Base-by-base conservation (phyloP, 163 green algal genomes). In the Trebouxiophyceae sp. region DNA sequence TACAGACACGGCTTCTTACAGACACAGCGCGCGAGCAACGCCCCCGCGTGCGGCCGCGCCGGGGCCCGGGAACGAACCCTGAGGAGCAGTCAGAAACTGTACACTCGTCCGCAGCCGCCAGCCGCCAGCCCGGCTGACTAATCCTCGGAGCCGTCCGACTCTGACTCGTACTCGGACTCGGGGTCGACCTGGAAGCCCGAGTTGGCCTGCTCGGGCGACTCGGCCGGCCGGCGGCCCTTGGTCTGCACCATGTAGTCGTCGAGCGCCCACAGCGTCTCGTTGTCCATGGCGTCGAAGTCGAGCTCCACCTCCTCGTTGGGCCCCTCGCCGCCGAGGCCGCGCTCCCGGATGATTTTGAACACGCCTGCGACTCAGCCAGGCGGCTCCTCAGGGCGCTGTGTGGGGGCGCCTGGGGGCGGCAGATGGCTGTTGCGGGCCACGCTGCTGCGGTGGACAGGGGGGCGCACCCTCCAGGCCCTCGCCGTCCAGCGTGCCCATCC, bases 211-310 rank as follows among this genome's bases (percentile, higher is more conserved):
- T 50, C 39, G 12, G 39, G 39, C 12, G 39, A n/a, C 39, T 50
- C 39, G 12, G 39, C 39, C n/a, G n/a, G n/a, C 39, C 19, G 12
- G 39, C 39, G 12, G 19, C 39, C 39, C 39, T 50, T 50, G 12
- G 12, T 45, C 16, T 47, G 29, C 30, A 45, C 30, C 23, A 66
- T 60, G 46, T 62, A 69, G 39, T 67, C 45, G 23, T 71, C 50
- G 24, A 77, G 61, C 44, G 39, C 44, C 58, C 66, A 77, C 8
- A 77, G 63, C 3, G 66, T 73, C 29, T 30, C 45, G n/a, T 45
- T 33, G 24, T 66, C 63, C 5, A 77, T 32, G 6, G 34, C n/a
- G 6, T 77, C 66, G 45, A 77, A 73, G 62, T 77, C 71, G 27
- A 77, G 65, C 56, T 77, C 71, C 24, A 73, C 45, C 66, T 77